Base-by-base conservation (phyloP, 140 eudicot genomes). In the Oenanthe javanica region DNA sequence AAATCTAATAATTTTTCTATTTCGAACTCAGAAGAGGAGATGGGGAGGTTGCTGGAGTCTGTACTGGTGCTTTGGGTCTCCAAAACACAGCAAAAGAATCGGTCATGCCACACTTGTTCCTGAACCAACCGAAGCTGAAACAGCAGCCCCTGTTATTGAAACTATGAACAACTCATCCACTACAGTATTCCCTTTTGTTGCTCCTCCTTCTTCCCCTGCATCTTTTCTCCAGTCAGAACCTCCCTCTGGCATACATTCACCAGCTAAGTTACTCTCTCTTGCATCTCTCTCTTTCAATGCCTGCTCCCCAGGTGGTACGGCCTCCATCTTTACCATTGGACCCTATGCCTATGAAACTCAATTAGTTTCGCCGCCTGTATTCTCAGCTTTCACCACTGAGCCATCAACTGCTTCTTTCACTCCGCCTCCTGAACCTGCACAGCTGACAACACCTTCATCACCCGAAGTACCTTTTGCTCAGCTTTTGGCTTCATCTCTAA, bases 181-280 rank as follows among this genome's bases (percentile, higher is more conserved):
- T 63, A 63, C 81, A 50, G 89, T 89, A 79, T 72, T 89, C 42
- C 97, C 97, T 9, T 95, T 95, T 81, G 89, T 95, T 50, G 99
- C 97, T 14, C 99, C 99, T 15, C 99, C 99, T 0, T 92, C 97
- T 13, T 95, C 99, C 23, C 99, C 97, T 18, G 98, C 97, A 46
- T 88, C 97, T 67, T 88, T 95, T 79, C 92, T 88, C 54, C 97
- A 88, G 72, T 93, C 99, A 49, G 97, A 92, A 71, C 97, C 99
- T 64, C 89, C 98, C 59, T 90, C 98, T 10, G 91, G 85, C 59
- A 85, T 85, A 2, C 93, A 91, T 43, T 83, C 99, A 70, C 97
- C 99, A 18, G 91, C 87, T 47, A 94, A 92, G 50, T 38, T 87
- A 47, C 89, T 90, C 36, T 85, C 97, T 4, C 86, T 92, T 16